phyloP scores from a whole-genome alignment of 306 rosid genomes.

The Dalbergia oliveri region DNA sequence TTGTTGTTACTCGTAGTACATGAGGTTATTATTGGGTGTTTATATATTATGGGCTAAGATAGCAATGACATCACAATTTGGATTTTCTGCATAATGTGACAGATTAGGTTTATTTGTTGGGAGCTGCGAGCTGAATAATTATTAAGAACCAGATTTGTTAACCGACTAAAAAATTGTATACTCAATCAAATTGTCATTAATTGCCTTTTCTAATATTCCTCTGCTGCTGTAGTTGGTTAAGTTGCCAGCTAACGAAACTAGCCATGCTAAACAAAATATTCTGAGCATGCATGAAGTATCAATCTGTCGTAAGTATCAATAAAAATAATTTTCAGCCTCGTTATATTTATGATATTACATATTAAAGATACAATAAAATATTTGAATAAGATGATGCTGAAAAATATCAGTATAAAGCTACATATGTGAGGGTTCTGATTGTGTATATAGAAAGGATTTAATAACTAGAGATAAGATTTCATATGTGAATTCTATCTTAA shows the following conservation, averaged over 20 bases:
- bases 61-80: constrained; percentile 20
- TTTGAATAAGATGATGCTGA: neutral
- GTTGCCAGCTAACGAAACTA: constrained; percentile 27
- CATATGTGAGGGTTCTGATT: neutral
- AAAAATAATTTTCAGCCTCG: neutral
- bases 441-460: too few relatives aligned
- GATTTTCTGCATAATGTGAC: neutral
- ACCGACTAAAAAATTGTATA: constrained; percentile 11
- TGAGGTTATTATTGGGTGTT: neutral
- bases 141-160: constrained; percentile 34
- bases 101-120: constrained; percentile 18
- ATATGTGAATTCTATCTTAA: too few relatives aligned
- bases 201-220: neutral
- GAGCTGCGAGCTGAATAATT: neutral
- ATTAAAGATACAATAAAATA: neutral
- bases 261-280: neutral
- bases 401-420: neutral
- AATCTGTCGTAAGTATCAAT: neutral
- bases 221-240: neutral
- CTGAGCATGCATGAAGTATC: neutral
- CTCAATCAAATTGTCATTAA: constrained; percentile 17
- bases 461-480: too few relatives aligned
- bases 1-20: neutral
- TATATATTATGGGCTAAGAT: neutral
- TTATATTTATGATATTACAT: neutral